Evolutionary conservation across 192 early-diverging fungal genomes (phyloP).

Genomic region (Podila epicladia): DNA sequence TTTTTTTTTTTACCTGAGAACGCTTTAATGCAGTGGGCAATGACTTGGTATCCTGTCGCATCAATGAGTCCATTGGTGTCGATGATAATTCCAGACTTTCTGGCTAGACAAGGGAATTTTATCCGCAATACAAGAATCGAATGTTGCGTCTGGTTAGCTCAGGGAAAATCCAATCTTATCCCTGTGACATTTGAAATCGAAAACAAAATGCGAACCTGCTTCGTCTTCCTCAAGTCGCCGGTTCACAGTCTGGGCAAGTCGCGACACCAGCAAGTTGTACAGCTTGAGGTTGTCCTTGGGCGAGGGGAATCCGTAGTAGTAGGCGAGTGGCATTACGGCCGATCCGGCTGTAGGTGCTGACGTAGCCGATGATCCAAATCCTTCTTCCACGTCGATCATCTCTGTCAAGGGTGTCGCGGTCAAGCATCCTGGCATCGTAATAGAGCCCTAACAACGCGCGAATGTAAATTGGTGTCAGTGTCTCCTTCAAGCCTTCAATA

Average conservation of each 20-base stretch:
- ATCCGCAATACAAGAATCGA: neutral
- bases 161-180: neutral
- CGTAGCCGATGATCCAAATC: constrained; percentile 78
- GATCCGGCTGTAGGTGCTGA: constrained; percentile 70
- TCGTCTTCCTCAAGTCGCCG: constrained; percentile 70
- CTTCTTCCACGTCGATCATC: constrained; percentile 86
- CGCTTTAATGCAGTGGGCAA: constrained; percentile 75
- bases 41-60: constrained; percentile 73
- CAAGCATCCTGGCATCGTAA: constrained; percentile 88
- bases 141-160: neutral
- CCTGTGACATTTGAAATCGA: neutral
- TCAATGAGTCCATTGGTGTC: constrained; percentile 90
- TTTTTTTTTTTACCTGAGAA: constrained; percentile 65
- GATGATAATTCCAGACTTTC: constrained; percentile 82
- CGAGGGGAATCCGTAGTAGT: constrained; percentile 89
- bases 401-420: constrained; percentile 79
- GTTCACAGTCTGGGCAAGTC: constrained; percentile 71
- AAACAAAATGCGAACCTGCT: constrained; percentile 47
- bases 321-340: constrained; percentile 81
- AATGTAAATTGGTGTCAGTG: neutral
- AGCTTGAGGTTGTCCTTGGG: constrained; percentile 82
- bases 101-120: constrained; percentile 47
- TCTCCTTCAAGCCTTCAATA: neutral
- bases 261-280: constrained; percentile 73
- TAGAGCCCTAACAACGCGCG: constrained; percentile 63